Evolutionary conservation across 306 rosid genomes (phyloP).

Genomic region (Cucurbita ficifolia): DNA sequence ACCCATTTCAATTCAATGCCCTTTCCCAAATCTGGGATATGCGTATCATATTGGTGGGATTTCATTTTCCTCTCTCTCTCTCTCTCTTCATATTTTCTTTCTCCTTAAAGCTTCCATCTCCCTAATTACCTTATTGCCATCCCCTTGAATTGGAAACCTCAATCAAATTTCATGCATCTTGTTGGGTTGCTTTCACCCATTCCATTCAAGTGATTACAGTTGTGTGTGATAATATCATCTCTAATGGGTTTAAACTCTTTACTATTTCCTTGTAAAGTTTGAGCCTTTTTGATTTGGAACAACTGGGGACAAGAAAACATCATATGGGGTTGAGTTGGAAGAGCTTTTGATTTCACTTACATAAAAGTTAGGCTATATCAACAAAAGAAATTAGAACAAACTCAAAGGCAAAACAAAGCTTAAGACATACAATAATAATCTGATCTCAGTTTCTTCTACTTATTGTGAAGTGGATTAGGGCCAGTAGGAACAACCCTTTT

Average conservation of each 20-base stretch:
- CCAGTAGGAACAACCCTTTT: conserved; percentile 78
- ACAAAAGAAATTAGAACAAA: neutral
- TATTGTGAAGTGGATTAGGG: conserved; percentile 81
- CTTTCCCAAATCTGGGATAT: conserved; percentile 3
- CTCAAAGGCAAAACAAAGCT: neutral
- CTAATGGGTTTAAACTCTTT: neutral
- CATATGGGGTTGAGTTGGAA: neutral
- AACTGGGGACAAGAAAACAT: neutral
- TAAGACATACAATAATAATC: neutral
- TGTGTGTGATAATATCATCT: neutral
- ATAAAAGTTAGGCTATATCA: neutral
- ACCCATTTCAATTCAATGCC: conserved; percentile 5
- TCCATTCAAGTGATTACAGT: neutral
- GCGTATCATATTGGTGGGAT: conserved; percentile 6
- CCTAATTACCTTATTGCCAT: neutral
- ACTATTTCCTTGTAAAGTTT: neutral
- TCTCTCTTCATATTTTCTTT: conserved; percentile 3
- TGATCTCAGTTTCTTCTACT: conserved; percentile 12
- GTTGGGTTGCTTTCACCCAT: neutral
- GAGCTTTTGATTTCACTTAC: neutral
- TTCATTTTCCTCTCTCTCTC: neutral
- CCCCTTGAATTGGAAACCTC: neutral
- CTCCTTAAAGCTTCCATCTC: neutral
- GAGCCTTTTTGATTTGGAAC: neutral
- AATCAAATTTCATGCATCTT: neutral